phyloP scores from a whole-genome alignment of 306 rosid genomes.

The Coriaria nepalensis region DNA sequence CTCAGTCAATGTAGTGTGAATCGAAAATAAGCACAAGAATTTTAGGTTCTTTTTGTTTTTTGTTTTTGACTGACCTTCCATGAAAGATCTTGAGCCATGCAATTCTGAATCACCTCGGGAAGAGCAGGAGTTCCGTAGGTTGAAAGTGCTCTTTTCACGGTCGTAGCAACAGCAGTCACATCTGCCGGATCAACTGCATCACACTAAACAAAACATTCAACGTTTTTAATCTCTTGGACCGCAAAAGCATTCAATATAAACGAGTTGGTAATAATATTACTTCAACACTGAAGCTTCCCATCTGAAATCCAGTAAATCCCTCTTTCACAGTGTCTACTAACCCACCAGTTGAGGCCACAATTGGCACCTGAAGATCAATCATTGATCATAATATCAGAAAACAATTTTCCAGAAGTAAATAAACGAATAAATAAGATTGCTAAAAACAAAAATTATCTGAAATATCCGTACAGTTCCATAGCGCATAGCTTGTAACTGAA shows the following conservation, averaged over 20 bases:
- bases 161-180: conserved; percentile 39
- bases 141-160: conserved; percentile 36
- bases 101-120: conserved; percentile 41
- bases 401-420: background rate
- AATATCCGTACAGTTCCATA: conserved; percentile 47
- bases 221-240: background rate
- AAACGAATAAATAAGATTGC: too few species aligned
- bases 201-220: conserved; percentile 32
- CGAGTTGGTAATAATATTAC: conserved; percentile 24
- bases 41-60: background rate
- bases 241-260: background rate
- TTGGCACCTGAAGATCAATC: conserved; percentile 39
- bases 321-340: conserved; percentile 75
- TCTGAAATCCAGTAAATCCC: conserved; percentile 79
- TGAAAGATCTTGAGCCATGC: conserved; percentile 78
- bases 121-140: conserved; percentile 41
- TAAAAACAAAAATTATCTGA: too few species aligned
- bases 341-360: conserved; percentile 82
- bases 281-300: conserved; percentile 74
- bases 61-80: conserved; percentile 54
- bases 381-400: conserved; percentile 7
- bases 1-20: too few species aligned
- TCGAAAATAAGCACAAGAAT: background rate
- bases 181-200: conserved; percentile 61
- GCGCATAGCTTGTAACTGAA: conserved; percentile 81